phyloP scores from a whole-genome alignment of 176 grass and related monocot species.

The Cenchrus americanus region DNA sequence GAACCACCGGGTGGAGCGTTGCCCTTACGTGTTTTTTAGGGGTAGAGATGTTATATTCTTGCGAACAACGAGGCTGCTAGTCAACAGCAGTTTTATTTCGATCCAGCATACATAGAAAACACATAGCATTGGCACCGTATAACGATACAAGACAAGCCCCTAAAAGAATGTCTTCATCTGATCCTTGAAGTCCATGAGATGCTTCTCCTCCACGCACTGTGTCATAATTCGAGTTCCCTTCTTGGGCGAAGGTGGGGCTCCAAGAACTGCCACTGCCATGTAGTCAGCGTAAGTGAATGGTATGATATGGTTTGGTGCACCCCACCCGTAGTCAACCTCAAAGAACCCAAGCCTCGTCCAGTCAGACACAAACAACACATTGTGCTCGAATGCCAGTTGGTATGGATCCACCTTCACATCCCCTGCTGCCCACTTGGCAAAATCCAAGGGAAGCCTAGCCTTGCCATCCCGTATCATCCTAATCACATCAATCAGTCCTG shows the following conservation, averaged over 20 bases:
- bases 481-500: conserved; percentile 48
- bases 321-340: conserved; percentile 75
- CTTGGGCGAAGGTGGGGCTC: conserved; percentile 42
- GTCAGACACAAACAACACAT: conserved; percentile 73
- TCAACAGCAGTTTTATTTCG: conserved; percentile 12
- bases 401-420: conserved; percentile 63
- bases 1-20: no score
- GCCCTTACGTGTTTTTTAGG: no score
- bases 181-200: conserved; percentile 46
- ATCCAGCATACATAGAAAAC: neutral
- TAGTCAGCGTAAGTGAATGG: conserved; percentile 67
- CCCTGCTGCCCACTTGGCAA: conserved; percentile 45
- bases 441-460: conserved; percentile 47
- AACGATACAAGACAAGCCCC: neutral
- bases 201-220: conserved; percentile 55
- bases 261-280: conserved; percentile 70
- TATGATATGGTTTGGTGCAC: conserved; percentile 55
- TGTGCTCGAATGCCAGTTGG: conserved; percentile 48
- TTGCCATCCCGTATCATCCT: conserved; percentile 70
- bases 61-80: neutral
- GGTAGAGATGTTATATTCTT: neutral
- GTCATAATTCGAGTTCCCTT: conserved; percentile 80
- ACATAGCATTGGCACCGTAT: neutral
- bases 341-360: conserved; percentile 73
- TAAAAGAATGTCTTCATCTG: conserved; percentile 67